Conservation (phyloP, 257 asterid species). For the Cynanchum wilfordii region DNA sequence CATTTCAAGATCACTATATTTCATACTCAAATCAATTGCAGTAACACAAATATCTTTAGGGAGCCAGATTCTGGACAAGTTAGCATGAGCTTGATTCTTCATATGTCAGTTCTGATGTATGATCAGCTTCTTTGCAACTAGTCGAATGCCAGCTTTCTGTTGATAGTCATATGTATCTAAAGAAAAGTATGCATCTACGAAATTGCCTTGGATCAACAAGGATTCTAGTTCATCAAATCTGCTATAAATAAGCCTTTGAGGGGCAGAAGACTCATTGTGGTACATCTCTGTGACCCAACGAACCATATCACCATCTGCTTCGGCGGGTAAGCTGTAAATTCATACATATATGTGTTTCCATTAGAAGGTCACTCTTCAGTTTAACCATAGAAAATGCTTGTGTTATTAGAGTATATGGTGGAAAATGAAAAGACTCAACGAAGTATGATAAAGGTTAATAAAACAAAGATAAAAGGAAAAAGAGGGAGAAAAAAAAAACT, state of each 20-base stretch:
- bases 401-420: background rate
- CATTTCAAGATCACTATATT: background rate
- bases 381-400: too few relatives aligned
- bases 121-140: constrained; percentile 65
- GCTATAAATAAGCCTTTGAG: constrained; percentile 52
- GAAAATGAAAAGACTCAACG: background rate
- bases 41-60: background rate
- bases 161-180: constrained; percentile 65
- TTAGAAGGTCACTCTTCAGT: too few relatives aligned
- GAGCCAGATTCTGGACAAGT: constrained; percentile 6
- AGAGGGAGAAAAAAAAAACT: background rate
- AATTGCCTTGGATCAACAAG: constrained; percentile 55
- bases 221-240: constrained; percentile 54
- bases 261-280: constrained; percentile 45
- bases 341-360: too few relatives aligned
- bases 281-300: constrained; percentile 69
- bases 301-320: constrained; percentile 41
- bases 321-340: too few relatives aligned
- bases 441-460: background rate
- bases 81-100: background rate
- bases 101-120: constrained; percentile 38
- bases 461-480: background rate
- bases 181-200: too few relatives aligned
- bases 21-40: background rate
- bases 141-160: constrained; percentile 76